Evolutionary conservation across 768 basidiomycete species (phyloP), one percentile per base, ranked within the genome.

Genomic region (Austroboletus eburneus): DNA sequence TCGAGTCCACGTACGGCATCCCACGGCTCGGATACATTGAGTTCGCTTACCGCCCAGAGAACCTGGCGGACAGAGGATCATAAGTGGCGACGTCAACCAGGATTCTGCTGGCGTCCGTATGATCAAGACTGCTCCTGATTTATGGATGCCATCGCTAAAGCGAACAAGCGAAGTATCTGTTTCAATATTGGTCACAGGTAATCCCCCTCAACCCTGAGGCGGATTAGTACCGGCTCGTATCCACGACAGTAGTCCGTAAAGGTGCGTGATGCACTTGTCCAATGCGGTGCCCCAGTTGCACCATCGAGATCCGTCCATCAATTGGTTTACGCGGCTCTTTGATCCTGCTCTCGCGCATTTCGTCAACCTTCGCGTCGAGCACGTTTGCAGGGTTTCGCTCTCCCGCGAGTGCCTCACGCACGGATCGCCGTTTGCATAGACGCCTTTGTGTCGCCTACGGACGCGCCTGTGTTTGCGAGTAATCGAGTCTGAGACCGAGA

Each of bases 201-300:
- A 35, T 4, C n/a, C 13, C 5, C 16, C 12, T 16, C 12, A 33
- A 4, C 32, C 32, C 8, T 12, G 32, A 4, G 9, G 16, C 30
- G 24, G 17, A 46, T 18, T 22, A 91, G 89, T 56, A 78, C 81
- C 56, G 90, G 91, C 21, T 78, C 80, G 68, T 82, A 49, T 89
- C 91, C 7, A 82, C 81, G 17, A 66, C 76, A 8, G 89, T 89
- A 3, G 76, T 93, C 5, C 66, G 74, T 16, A 72, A 74, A 46
- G 91, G 91, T 17, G 87, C 90, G 6, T 75, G 81, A 16, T 78
- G 91, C 47, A 94, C 66, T 72, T 94, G 21, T 93, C 91, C 80
- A 95, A 95, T 55, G 89, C 91, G 7, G 91, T 92, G 91, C 87
- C 87, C 13, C 87, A 87, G 57, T 66, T 90, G 32, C 87, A 94